Evolutionary conservation across 768 basidiomycete genomes (phyloP).

Genomic region (Paxillus involutus): DNA sequence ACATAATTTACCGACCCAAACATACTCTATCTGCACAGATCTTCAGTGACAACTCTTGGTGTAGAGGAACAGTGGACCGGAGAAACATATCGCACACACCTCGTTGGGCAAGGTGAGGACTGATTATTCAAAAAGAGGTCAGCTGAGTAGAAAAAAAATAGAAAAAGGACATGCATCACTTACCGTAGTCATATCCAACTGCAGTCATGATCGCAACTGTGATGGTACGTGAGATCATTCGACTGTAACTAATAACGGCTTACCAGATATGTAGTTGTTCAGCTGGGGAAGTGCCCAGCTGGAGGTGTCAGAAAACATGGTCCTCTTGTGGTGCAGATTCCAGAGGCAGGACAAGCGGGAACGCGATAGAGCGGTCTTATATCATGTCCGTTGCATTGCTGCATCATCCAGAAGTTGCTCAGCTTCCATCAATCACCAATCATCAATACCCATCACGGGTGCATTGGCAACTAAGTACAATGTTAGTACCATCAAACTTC

Average conservation of each 20-base stretch:
- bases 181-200: constrained; percentile 5
- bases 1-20: too few relatives aligned
- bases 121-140: background rate
- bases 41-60: background rate
- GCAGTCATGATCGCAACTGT: constrained; percentile 1
- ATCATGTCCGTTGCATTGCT: too few relatives aligned
- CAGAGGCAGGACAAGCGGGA: too few relatives aligned
- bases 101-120: constrained; percentile 7
- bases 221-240: background rate
- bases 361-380: too few relatives aligned
- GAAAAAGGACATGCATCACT: background rate
- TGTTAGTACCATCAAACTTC: too few relatives aligned
- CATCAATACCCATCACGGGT: too few relatives aligned
- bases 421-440: too few relatives aligned
- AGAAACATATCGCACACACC: background rate
- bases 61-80: background rate
- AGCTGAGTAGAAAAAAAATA: background rate
- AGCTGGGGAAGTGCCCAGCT: constrained; percentile 2
- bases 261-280: constrained; percentile 8
- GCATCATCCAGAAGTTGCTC: too few relatives aligned
- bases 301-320: constrained; percentile 3
- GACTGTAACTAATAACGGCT: background rate
- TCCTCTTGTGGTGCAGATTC: too few relatives aligned
- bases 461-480: too few relatives aligned
- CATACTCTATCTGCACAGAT: too few relatives aligned